Evolutionary conservation across 1,284 basidiomycete species (phyloP).

Genomic region (Ceratorhiza oryzae-sativae): DNA sequence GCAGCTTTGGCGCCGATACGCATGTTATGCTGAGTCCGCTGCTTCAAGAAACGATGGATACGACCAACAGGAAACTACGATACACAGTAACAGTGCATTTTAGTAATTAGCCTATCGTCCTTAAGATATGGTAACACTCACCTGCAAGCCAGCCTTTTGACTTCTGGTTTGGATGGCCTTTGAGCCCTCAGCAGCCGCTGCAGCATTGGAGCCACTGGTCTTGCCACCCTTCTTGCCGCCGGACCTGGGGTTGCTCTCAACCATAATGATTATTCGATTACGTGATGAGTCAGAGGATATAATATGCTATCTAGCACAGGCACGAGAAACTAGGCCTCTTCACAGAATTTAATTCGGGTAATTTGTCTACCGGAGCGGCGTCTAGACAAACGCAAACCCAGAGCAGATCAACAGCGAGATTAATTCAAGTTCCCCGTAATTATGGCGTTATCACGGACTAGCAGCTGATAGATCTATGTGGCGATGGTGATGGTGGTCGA

Average conservation of each 20-base stretch:
- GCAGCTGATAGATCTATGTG: neutral
- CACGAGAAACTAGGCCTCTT: too few relatives aligned
- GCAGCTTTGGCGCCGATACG: conserved; percentile 93
- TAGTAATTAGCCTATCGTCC: conserved; percentile 20
- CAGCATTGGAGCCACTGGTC: conserved; percentile 52
- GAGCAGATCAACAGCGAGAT: neutral
- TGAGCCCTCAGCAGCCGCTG: conserved; percentile 47
- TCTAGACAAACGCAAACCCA: neutral
- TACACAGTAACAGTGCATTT: conserved; percentile 3
- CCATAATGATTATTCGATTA: conserved; percentile 45
- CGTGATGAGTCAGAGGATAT: too few relatives aligned
- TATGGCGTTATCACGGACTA: too few relatives aligned
- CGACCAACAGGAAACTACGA: conserved; percentile 87
- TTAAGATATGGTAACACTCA: conserved; percentile 53
- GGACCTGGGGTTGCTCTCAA: conserved; percentile 47
- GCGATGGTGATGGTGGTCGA: conserved; percentile 38
- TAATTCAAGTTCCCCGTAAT: too few relatives aligned
- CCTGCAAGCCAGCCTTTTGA: conserved; percentile 85
- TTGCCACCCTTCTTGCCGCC: conserved; percentile 55
- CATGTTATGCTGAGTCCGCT: conserved; percentile 91
- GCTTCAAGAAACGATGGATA: conserved; percentile 95
- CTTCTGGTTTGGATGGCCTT: conserved; percentile 69
- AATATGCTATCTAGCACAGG: too few relatives aligned
- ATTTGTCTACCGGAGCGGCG: neutral
- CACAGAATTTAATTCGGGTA: neutral